Conservation (phyloP, 1,139 yeast species). For the Sugiyamaella paludigena region DNA sequence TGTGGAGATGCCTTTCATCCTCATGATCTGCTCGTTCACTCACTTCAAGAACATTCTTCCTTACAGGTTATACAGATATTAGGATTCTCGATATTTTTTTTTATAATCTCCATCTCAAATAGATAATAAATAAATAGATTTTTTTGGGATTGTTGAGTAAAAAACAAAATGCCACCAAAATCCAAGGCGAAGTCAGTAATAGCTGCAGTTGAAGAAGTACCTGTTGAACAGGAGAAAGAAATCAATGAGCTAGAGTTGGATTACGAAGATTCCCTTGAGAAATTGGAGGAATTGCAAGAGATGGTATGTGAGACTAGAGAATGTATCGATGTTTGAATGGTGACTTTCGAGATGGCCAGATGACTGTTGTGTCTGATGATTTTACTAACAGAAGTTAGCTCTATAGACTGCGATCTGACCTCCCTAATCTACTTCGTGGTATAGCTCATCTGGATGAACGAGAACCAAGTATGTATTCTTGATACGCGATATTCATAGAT, state of each 20-base stretch:
- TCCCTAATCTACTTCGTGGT: conserved; percentile 24
- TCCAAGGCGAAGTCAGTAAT: too few relatives aligned
- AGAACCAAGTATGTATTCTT: conserved; percentile 17
- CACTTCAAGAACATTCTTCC: too few relatives aligned
- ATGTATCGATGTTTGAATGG: not conserved
- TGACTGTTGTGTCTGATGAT: not conserved
- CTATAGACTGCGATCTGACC: conserved; percentile 24
- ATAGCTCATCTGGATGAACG: conserved; percentile 29
- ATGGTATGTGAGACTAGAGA: conserved; percentile 16
- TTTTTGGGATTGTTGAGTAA: too few relatives aligned
- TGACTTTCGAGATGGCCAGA: too few relatives aligned
- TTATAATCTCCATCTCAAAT: too few relatives aligned
- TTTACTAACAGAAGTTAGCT: conserved; percentile 15
- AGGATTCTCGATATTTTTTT: too few relatives aligned
- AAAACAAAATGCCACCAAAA: too few relatives aligned
- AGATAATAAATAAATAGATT: too few relatives aligned
- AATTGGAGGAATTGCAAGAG: conserved; percentile 22
- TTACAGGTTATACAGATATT: too few relatives aligned
- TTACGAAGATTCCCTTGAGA: conserved; percentile 19
- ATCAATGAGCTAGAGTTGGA: conserved; percentile 12
- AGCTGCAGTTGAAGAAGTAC: not conserved
- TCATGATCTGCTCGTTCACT: too few relatives aligned
- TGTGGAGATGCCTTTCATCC: too few relatives aligned
- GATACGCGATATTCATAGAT: conserved; percentile 1
- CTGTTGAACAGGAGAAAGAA: not conserved